Evolutionary conservation across 2,329 filamentous ascomycete species (phyloP), one percentile per base, ranked within the genome.

Genomic region (Trichophyton schoenleinii): DNA sequence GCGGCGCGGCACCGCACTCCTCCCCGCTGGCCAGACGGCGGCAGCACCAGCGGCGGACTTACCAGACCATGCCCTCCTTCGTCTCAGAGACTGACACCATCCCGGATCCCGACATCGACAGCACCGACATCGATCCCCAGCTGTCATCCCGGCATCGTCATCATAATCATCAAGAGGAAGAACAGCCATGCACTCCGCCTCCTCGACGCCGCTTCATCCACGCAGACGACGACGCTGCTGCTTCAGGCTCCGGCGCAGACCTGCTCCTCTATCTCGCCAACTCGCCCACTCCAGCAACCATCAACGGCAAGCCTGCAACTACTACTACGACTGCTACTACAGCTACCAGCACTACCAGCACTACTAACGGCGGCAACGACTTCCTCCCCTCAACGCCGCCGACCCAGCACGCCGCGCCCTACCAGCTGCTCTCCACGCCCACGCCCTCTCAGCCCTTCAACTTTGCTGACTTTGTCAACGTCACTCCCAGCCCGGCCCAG

Each of bases 381-480:
- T 78, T 80, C 63, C 84, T 86, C 28, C 87, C 87, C 0, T 88
- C 86, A 9, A 91, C 88, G n/a, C 88, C 88, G 38, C 87, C 87
- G 3, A 84, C 85, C 60, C 86, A 85, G 71, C 84, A 80, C 66
- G 72, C 73, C 15, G 69, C 70, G 28, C 72, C 81, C 52, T 76
- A 78, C 58, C 77, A 80, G 60, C 73, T 84, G 60, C 79, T 81
- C 34, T 72, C 74, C 1, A 84, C 82, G 11, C 79, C 82, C 79
- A 84, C 82, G 11, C 79, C 82, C 79, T 87, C 87, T 15, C 88
- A 91, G 70, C 83, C 80, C 58, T 95, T 97, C 74, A 95, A 97
- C 77, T 95, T 97, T 76, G 85, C 91, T 59, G 94, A 99, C 71
- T 99, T 96, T 75, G 87, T 97, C 71, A 96, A 97, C 75, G 92